A percentile compares a stretch with the other conserved stretches of the same genome.
These are phyloP conservation scores for Boletus vermiculosoides DNA, from an alignment of 768 basidiomycete genomes.

Conservation along the genomic window DNA sequence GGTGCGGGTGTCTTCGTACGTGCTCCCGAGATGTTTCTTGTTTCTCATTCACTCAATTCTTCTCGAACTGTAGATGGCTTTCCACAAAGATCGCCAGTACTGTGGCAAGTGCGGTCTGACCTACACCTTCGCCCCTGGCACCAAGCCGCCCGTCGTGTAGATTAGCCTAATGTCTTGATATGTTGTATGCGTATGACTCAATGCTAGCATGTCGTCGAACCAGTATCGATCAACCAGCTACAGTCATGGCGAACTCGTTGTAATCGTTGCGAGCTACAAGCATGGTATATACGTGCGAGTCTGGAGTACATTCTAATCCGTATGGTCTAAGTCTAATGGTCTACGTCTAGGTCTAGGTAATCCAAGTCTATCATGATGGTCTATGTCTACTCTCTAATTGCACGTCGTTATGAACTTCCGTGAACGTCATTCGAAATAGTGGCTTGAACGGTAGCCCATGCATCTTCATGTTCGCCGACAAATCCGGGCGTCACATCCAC, in stretches of 20 bases:
- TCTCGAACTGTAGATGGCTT: slow-evolving; percentile 75
- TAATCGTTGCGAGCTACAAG: background rate
- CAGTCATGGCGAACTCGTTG: background rate
- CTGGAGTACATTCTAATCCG: background rate
- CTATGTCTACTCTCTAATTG: slow-evolving; percentile 1
- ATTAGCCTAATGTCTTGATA: slow-evolving; percentile 6
- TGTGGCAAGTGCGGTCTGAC: slow-evolving; percentile 94
- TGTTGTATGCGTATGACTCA: slow-evolving; percentile 14
- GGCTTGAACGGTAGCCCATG: slow-evolving; percentile 25
- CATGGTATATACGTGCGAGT: background rate
- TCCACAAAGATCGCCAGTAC: slow-evolving; percentile 97
- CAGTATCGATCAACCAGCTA: background rate
- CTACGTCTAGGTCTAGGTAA: slow-evolving; percentile 1
- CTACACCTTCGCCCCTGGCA: slow-evolving; percentile 79
- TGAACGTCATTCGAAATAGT: slow-evolving; percentile 2
- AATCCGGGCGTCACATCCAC: slow-evolving; percentile 35
- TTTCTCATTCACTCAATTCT: background rate
- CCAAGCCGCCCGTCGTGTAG: slow-evolving; percentile 73
- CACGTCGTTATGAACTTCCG: background rate
- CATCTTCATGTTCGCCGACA: slow-evolving; percentile 30
- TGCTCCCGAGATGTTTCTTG: slow-evolving; percentile 6
- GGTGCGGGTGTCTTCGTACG: slow-evolving; percentile 84
- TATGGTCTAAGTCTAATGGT: background rate
- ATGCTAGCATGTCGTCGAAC: slow-evolving; percentile 3
- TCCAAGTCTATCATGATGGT: background rate